A percentile compares a stretch with the other conserved stretches of the same genome.
Evolutionary conservation across 768 basidiomycete genomes (phyloP).

Genomic region (Udeniomyces megalosporus): DNA sequence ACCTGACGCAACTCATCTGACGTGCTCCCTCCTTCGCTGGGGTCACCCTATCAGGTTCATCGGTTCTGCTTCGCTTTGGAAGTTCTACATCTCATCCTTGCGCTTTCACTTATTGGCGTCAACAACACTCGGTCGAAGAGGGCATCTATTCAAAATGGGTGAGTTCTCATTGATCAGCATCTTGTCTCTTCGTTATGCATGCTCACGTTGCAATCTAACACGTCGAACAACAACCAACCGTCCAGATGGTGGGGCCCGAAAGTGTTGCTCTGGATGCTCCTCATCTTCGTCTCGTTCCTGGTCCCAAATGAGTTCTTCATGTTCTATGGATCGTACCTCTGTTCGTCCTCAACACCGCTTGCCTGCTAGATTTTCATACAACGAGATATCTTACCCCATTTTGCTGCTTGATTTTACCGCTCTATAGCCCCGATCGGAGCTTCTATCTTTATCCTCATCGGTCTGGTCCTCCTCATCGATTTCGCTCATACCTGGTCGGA

Average conservation of each 20-base stretch:
- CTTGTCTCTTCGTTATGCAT: too few relatives aligned
- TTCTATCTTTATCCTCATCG: conserved; percentile 86
- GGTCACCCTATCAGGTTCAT: conserved; percentile 49
- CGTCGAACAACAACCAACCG: too few relatives aligned
- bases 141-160: conserved; percentile 95
- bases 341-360: too few relatives aligned
- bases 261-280: conserved; percentile 34
- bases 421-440: conserved; percentile 61
- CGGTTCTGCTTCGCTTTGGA: conserved; percentile 90
- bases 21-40: background rate
- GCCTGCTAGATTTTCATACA: too few relatives aligned
- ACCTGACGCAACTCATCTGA: too few relatives aligned
- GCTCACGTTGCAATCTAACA: too few relatives aligned
- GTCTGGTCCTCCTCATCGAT: conserved; percentile 91
- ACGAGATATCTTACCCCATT: background rate
- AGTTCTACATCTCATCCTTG: conserved; percentile 70
- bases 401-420: background rate
- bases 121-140: conserved; percentile 80
- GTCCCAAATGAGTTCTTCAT: conserved; percentile 97
- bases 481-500: conserved; percentile 99
- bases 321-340: conserved; percentile 83
- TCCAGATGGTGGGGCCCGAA: conserved; percentile 97
- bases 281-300: conserved; percentile 70
- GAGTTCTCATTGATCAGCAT: too few relatives aligned
- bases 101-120: conserved; percentile 65